Evolutionary conservation across 176 grass and related monocot genomes (phyloP).

Genomic region (Carex parvula): DNA sequence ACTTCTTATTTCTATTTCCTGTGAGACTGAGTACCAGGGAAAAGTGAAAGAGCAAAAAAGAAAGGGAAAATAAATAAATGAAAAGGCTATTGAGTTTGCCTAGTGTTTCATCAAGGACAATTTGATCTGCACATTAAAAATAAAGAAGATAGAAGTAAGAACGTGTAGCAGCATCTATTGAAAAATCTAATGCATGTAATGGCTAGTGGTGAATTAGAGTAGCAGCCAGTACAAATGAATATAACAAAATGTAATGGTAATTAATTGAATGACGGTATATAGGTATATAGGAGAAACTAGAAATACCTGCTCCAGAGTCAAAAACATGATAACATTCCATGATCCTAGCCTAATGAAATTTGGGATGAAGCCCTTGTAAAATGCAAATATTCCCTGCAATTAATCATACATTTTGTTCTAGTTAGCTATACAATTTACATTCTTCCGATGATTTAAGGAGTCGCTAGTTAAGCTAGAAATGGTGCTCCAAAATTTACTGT

Average conservation of each 20-base stretch:
- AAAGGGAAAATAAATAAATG: neutral
- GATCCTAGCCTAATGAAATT: conserved; percentile 81
- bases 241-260: neutral
- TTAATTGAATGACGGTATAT: neutral
- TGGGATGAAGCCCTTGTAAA: conserved; percentile 83
- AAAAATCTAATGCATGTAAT: neutral
- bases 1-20: neutral
- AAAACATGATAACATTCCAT: conserved; percentile 99
- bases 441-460: conserved; percentile 8
- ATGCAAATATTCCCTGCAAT: conserved; percentile 64
- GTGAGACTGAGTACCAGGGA: neutral
- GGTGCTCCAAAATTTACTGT: neutral
- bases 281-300: neutral
- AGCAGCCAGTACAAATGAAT: neutral
- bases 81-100: neutral
- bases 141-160: neutral
- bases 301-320: conserved; percentile 82
- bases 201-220: neutral
- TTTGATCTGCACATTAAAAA: conserved; percentile 25
- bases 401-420: neutral
- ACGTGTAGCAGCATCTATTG: neutral
- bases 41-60: neutral
- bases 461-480: neutral
- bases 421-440: conserved; percentile 1
- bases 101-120: conserved; percentile 21